A percentile compares a stretch with the other conserved stretches of the same genome.
Conservation (phyloP, 345 rosid genomes). For the Eutrema heterophyllum region DNA sequence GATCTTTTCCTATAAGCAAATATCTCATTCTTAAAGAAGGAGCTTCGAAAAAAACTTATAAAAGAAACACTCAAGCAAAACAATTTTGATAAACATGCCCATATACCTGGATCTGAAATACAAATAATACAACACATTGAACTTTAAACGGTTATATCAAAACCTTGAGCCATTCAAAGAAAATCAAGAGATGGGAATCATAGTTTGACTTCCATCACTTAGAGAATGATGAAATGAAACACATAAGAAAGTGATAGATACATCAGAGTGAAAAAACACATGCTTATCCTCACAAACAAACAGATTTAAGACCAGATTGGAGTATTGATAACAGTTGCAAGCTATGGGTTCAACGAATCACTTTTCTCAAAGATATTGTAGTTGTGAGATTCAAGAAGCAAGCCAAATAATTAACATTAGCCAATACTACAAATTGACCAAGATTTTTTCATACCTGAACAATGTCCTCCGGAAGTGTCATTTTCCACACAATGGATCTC, state of each 20-base stretch:
- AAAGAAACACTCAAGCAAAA: not conserved
- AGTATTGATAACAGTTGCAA: not conserved
- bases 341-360: not conserved
- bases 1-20: too few species aligned
- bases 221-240: not conserved
- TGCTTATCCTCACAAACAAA: not conserved
- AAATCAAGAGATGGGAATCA: not conserved
- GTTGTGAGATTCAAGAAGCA: not conserved
- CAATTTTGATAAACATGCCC: not conserved
- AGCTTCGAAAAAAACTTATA: too few species aligned
- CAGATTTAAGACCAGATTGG: not conserved
- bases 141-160: not conserved
- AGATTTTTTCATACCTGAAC: slow-evolving; percentile 43
- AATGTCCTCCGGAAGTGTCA: slow-evolving; percentile 59
- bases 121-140: not conserved
- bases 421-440: not conserved
- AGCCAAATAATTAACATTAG: not conserved
- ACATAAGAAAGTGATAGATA: not conserved
- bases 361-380: not conserved
- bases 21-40: too few species aligned
- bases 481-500: slow-evolving; percentile 77
- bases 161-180: not conserved
- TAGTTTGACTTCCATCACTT: not conserved
- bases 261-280: not conserved
- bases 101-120: not conserved